Conservation (phyloP, 2,329 filamentous ascomycete species). For the Talaromyces marneffei region DNA sequence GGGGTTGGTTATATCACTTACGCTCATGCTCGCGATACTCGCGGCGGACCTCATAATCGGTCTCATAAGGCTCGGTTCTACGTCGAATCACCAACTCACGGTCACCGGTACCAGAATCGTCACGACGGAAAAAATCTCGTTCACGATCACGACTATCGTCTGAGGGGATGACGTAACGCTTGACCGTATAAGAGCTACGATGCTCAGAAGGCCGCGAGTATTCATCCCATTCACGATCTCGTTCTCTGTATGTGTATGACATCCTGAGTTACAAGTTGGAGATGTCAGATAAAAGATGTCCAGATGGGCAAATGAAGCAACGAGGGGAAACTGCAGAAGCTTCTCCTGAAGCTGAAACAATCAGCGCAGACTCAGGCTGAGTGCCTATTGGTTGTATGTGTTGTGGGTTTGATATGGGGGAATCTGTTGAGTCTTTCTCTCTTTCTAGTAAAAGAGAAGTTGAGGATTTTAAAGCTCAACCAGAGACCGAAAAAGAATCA, state of each 20-base stretch:
- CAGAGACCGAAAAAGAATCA: not conserved
- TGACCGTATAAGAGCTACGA: conserved; percentile 49
- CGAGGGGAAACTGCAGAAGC: not conserved
- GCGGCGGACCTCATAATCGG: conserved; percentile 41
- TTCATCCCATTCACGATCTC: conserved; percentile 40
- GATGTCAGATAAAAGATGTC: not conserved
- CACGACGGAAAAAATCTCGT: conserved; percentile 28
- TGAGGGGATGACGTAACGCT: conserved; percentile 50
- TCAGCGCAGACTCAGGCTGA: not conserved
- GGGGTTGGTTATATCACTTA: conserved; percentile 24
- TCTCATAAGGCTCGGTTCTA: conserved; percentile 45
- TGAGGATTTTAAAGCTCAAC: not conserved
- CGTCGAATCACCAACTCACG: conserved; percentile 42
- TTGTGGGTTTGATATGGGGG: not conserved
- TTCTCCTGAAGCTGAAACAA: not conserved
- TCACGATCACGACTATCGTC: conserved; percentile 37
- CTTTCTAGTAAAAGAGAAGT: not conserved
- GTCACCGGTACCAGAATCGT: conserved; percentile 29
- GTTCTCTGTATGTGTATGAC: conserved; percentile 37
- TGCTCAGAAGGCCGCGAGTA: conserved; percentile 35
- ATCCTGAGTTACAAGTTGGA: conserved; percentile 17
- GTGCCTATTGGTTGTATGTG: not conserved
- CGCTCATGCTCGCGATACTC: conserved; percentile 42
- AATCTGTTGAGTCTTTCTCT: not conserved
- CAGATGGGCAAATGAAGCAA: not conserved